phyloP scores from a whole-genome alignment of 768 basidiomycete genomes.

The Hemileccinum rubropunctum region DNA sequence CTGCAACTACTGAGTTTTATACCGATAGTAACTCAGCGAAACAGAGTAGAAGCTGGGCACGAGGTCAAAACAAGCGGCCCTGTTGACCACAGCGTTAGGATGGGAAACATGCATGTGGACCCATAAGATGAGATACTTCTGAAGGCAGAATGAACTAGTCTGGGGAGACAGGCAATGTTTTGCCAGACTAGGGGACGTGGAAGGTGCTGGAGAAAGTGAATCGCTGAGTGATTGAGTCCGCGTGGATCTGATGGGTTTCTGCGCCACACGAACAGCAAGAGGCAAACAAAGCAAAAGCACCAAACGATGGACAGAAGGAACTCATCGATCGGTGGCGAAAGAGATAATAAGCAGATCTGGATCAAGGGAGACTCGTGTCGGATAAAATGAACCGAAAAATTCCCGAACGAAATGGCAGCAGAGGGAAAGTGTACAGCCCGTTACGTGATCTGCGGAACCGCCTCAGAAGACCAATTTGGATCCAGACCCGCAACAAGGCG shows the following conservation, averaged over 20 bases:
- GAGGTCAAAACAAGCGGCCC: slow-evolving; percentile 34
- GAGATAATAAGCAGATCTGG: slow-evolving; percentile 13
- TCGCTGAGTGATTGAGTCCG: slow-evolving; percentile 31
- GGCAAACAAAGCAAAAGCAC: slow-evolving; percentile 10
- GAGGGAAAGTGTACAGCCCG: slow-evolving; percentile 18
- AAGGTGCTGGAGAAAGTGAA: slow-evolving; percentile 8
- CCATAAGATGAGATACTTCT: slow-evolving; percentile 14
- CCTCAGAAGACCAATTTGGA: slow-evolving; percentile 18
- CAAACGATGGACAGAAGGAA: slow-evolving; percentile 10
- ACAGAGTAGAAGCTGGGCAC: slow-evolving; percentile 37
- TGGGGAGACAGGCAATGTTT: slow-evolving; percentile 7
- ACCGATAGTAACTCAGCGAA: slow-evolving; percentile 40
- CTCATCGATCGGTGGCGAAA: slow-evolving; percentile 14
- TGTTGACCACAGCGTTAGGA: slow-evolving; percentile 24
- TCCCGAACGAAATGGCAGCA: slow-evolving; percentile 15
- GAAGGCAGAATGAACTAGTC: slow-evolving; percentile 11
- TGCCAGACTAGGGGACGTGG: slow-evolving; percentile 3
- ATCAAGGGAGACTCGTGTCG: slow-evolving; percentile 16
- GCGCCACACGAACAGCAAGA: slow-evolving; percentile 16
- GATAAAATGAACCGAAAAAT: slow-evolving; percentile 16
- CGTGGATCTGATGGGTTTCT: slow-evolving; percentile 18
- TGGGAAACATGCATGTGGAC: slow-evolving; percentile 20
- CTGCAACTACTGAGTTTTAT: slow-evolving; percentile 39
- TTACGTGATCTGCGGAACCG: slow-evolving; percentile 33
- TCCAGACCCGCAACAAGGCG: slow-evolving; percentile 1